Evolutionary conservation across 805 yeast species (phyloP).

Genomic region (Kodamaea hsintzibuensis): DNA sequence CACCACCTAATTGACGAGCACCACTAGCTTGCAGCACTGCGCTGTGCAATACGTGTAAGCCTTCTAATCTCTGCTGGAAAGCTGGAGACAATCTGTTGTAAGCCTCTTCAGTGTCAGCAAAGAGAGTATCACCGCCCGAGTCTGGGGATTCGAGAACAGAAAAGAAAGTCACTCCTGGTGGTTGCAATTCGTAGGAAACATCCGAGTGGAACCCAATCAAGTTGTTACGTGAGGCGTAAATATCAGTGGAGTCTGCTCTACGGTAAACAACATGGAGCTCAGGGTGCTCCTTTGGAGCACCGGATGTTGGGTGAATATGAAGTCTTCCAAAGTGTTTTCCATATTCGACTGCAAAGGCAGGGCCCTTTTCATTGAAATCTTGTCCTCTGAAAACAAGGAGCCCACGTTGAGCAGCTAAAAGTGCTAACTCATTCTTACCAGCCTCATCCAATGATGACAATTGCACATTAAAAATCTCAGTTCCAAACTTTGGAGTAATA

Average conservation of each 20-base stretch:
- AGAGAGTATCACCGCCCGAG: slow-evolving; percentile 39
- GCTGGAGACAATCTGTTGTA: slow-evolving; percentile 40
- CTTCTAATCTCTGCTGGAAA: slow-evolving; percentile 34
- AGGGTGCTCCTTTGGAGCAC: slow-evolving; percentile 32
- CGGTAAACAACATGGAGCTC: slow-evolving; percentile 32
- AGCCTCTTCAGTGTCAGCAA: slow-evolving; percentile 41
- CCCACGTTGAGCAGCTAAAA: slow-evolving; percentile 20
- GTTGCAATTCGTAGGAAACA: slow-evolving; percentile 42
- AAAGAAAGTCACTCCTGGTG: slow-evolving; percentile 40
- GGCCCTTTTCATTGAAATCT: slow-evolving; percentile 24
- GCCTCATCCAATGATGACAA: slow-evolving; percentile 15
- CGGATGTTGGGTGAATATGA: slow-evolving; percentile 33
- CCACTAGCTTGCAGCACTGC: slow-evolving; percentile 37
- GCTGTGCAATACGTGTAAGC: slow-evolving; percentile 38
- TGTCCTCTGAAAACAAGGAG: slow-evolving; percentile 22
- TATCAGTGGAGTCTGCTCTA: slow-evolving; percentile 15
- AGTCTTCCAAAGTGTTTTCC: slow-evolving; percentile 38
- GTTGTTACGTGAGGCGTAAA: slow-evolving; percentile 23
- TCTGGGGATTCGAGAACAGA: slow-evolving; percentile 38
- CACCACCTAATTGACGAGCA: slow-evolving; percentile 26
- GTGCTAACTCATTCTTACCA: slow-evolving; percentile 21
- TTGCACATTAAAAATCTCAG: slow-evolving; percentile 17
- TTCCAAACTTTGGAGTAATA: slow-evolving; percentile 22
- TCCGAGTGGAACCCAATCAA: slow-evolving; percentile 39
- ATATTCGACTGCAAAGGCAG: slow-evolving; percentile 31